phyloP scores from a whole-genome alignment of 2,329 filamentous ascomycete genomes.

The Monilinia fructicola region DNA sequence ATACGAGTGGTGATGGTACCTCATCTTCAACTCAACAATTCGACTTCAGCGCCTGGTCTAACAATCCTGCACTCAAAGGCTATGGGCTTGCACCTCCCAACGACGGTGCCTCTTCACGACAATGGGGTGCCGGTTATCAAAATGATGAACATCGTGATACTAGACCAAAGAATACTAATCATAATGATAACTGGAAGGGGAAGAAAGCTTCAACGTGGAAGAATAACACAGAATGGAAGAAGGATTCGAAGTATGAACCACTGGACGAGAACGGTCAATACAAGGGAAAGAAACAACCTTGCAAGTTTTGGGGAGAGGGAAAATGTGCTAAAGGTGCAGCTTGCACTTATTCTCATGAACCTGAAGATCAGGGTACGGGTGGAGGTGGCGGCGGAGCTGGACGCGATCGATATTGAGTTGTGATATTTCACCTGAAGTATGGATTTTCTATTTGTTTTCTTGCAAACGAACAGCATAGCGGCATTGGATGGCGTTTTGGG shows the following conservation, averaged over 20 bases:
- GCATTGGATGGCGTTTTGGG: constrained; percentile 4
- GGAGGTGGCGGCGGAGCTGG: neutral
- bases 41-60: constrained; percentile 33
- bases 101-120: neutral
- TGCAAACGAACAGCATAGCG: neutral
- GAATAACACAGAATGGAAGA: constrained; percentile 21
- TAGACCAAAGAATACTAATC: constrained; percentile 3
- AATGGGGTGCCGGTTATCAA: constrained; percentile 32
- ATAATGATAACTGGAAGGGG: constrained; percentile 17
- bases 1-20: neutral
- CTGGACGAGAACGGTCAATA: constrained; percentile 44
- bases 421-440: neutral
- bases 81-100: constrained; percentile 8
- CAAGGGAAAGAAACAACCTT: constrained; percentile 62
- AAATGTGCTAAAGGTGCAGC: constrained; percentile 71
- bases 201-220: constrained; percentile 15
- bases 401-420: constrained; percentile 10
- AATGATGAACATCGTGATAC: constrained; percentile 22
- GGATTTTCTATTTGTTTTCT: neutral
- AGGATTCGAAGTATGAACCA: constrained; percentile 23
- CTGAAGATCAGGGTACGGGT: constrained; percentile 9
- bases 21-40: constrained; percentile 25
- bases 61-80: constrained; percentile 10
- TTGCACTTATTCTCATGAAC: constrained; percentile 71
- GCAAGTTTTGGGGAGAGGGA: constrained; percentile 68